A percentile compares a stretch with the other conserved stretches of the same genome.
Evolutionary conservation across 768 basidiomycete species (phyloP).

Genomic region (Naganishia friedmannii): DNA sequence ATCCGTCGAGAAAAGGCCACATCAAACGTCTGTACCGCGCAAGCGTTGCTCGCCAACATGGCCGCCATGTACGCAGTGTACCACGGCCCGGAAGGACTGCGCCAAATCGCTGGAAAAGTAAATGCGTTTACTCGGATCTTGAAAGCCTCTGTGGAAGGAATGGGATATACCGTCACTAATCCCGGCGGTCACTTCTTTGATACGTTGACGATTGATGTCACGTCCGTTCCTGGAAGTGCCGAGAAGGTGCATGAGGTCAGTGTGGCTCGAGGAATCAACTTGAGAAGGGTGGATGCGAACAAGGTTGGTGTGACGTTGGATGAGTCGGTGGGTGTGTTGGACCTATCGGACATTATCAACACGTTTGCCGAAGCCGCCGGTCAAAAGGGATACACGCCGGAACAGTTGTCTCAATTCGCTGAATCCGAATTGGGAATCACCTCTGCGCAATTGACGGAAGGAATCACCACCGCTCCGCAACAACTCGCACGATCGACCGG

Average conservation of each 20-base stretch:
- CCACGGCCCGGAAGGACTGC: slow-evolving; percentile 83
- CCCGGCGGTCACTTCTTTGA: slow-evolving; percentile 72
- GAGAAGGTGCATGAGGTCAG: slow-evolving; percentile 66
- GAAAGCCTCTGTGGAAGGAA: slow-evolving; percentile 62
- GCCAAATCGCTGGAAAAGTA: slow-evolving; percentile 82
- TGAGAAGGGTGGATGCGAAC: slow-evolving; percentile 70
- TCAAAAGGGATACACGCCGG: slow-evolving; percentile 37
- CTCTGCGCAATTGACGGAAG: slow-evolving; percentile 55
- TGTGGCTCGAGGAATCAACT: slow-evolving; percentile 68
- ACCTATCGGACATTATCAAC: slow-evolving; percentile 73
- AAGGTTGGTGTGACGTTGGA: slow-evolving; percentile 87
- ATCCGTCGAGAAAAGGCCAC: slow-evolving; percentile 98
- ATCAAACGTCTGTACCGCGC: slow-evolving; percentile 96
- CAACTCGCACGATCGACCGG: slow-evolving; percentile 56
- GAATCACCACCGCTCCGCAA: slow-evolving; percentile 54
- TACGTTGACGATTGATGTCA: slow-evolving; percentile 67
- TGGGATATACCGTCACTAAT: slow-evolving; percentile 74
- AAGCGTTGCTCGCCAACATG: slow-evolving; percentile 98
- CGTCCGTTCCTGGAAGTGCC: slow-evolving; percentile 57
- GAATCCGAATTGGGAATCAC: slow-evolving; percentile 55
- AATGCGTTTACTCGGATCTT: slow-evolving; percentile 80
- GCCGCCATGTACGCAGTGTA: slow-evolving; percentile 94
- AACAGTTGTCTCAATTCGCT: slow-evolving; percentile 30
- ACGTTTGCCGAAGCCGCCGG: slow-evolving; percentile 67
- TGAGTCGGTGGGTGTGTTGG: slow-evolving; percentile 75